Evolutionary conservation across 116 monocot genomes (phyloP), one percentile per base, ranked within the genome.

Genomic region (Dioscorea cayenensis): DNA sequence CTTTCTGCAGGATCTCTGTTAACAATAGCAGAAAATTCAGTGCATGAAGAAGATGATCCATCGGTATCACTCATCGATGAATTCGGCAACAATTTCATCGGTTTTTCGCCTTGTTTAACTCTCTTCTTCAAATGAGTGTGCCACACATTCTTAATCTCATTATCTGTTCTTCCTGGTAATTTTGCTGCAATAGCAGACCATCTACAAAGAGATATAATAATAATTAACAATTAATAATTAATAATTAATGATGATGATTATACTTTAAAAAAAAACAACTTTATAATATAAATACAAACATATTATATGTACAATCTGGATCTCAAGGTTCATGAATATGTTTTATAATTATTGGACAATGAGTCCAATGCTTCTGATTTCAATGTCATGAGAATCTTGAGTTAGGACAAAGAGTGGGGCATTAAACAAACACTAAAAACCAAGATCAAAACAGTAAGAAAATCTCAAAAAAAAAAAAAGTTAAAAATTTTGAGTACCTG

Each of bases 71-170:
- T 43, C 43, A 43, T 43, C 43, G 43, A 43, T 43, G 43, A 43
- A 43, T 43, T 43, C 12, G 43, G 11, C 12, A 7, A 12, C 7
- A 10, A 12, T n/a, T 55, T n/a, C 55, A 55, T 19, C 5, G n/a
- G 55, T 55, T 55, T n/a, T 16, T 55, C 19, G 14, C n/a, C 55
- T 55, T 55, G 55, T 55, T 55, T 12, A 55, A 55, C 4, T n/a
- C 55, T 55, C n/a, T 55, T 55, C 55, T 55, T 55, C 55, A 55
- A 55, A 14, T 55, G 55, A 55, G 55, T 55, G 55, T 55, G 16
- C 55, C 55, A 55, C 55, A 55, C 55, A n/a, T 55, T 55, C 55
- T 55, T 55, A n/a, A 55, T 55, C 55, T 55, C 55, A n/a, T 55
- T 55, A 14, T 55, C 55, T 55, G 55, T 55, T 55, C 55, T 16